Evolutionary conservation across 805 yeast genomes (phyloP).

Genomic region (Saturnispora sanitii): DNA sequence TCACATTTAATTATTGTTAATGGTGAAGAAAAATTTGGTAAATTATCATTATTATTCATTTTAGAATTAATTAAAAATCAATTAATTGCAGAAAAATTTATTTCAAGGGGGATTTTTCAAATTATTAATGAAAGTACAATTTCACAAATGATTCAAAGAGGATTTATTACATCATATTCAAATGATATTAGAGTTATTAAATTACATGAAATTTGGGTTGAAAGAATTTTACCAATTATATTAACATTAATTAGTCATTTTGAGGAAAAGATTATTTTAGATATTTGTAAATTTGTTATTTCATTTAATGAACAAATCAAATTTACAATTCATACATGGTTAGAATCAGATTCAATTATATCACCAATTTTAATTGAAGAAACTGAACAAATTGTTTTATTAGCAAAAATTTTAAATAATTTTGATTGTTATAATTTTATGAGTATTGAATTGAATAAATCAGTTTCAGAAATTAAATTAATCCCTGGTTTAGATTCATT

Average conservation of each 20-base stretch:
- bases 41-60: constrained; percentile 55
- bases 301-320: constrained; percentile 59
- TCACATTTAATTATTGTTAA: constrained; percentile 52
- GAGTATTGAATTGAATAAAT: constrained; percentile 13
- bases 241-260: constrained; percentile 50
- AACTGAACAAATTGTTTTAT: constrained; percentile 55
- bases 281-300: constrained; percentile 50
- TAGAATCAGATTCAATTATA: constrained; percentile 37
- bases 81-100: constrained; percentile 55
- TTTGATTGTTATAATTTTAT: constrained; percentile 45
- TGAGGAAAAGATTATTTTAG: constrained; percentile 55
- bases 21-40: constrained; percentile 63
- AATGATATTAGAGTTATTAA: constrained; percentile 18
- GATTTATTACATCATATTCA: constrained; percentile 43
- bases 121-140: constrained; percentile 67
- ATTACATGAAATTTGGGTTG: constrained; percentile 75
- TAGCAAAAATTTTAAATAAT: constrained; percentile 47
- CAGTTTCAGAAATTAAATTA: constrained; percentile 16
- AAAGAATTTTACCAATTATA: constrained; percentile 65
- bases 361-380: constrained; percentile 46
- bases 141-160: constrained; percentile 56
- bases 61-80: constrained; percentile 57
- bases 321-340: constrained; percentile 59
- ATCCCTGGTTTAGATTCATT: constrained; percentile 55
- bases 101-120: constrained; percentile 54